phyloP scores from a whole-genome alignment of 371 early-diverging fungal genomes.

The Actinomortierella ambigua region DNA sequence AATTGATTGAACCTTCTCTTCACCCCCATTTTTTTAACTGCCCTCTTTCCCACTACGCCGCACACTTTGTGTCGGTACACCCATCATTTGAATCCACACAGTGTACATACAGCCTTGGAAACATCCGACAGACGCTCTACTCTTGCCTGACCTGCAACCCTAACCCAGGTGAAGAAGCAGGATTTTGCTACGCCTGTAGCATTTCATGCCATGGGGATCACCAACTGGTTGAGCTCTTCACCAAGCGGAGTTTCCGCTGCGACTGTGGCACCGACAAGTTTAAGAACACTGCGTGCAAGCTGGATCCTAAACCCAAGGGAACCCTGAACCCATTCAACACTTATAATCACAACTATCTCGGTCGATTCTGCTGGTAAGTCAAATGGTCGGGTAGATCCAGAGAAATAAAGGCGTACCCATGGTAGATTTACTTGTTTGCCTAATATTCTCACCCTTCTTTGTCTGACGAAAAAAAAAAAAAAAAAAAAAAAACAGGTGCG shows the following conservation, averaged over 20 bases:
- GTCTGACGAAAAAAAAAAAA: no score
- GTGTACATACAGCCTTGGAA: constrained; percentile 79
- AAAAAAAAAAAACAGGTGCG: constrained; percentile 68
- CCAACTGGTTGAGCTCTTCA: constrained; percentile 81
- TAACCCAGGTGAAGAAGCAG: constrained; percentile 49
- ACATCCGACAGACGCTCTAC: constrained; percentile 82
- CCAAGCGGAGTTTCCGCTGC: constrained; percentile 84
- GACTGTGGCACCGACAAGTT: constrained; percentile 79
- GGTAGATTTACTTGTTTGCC: constrained; percentile 1
- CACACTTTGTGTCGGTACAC: not conserved
- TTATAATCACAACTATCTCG: constrained; percentile 83
- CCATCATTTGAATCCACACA: constrained; percentile 62
- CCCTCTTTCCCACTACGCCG: not conserved
- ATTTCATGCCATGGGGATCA: constrained; percentile 83
- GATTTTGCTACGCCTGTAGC: constrained; percentile 83
- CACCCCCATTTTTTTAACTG: not conserved
- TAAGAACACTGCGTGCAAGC: constrained; percentile 43
- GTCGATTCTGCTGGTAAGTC: constrained; percentile 77
- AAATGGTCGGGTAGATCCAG: no score
- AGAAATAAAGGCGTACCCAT: not conserved
- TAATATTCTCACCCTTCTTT: not conserved
- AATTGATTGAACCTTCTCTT: not conserved
- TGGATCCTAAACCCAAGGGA: constrained; percentile 48
- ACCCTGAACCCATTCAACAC: constrained; percentile 63
- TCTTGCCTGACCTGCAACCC: constrained; percentile 81